Percentiles rank a stretch among this genome's conserved stretches.
Evolutionary conservation across 78 protist genomes (phyloP).

Genomic region (Guillardia theta): DNA sequence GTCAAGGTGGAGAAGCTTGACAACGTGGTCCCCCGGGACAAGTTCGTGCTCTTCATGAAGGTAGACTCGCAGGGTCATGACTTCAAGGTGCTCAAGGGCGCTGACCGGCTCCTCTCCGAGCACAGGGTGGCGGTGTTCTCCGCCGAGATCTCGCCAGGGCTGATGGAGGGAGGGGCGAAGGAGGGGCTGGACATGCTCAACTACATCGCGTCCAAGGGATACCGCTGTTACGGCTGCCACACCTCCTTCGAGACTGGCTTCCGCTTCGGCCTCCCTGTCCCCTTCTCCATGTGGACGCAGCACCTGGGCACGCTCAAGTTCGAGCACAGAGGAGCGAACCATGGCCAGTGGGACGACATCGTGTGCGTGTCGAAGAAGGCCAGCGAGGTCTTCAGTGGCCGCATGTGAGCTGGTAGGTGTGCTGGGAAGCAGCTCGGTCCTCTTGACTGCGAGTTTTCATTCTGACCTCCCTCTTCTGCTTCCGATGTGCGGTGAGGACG

Average conservation of each 20-base stretch:
- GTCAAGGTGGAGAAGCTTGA: background rate
- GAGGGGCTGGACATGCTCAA: background rate
- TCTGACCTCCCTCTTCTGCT: too few species aligned
- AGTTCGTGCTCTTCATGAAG: background rate
- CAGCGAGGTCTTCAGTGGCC: background rate
- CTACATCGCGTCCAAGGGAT: background rate
- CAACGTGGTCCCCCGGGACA: background rate
- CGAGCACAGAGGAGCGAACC: background rate
- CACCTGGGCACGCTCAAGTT: slow-evolving; percentile 5
- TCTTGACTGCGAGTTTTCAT: too few species aligned
- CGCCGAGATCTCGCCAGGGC: background rate
- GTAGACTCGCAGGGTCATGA: background rate
- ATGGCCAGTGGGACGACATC: slow-evolving; percentile 23
- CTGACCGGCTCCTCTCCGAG: background rate
- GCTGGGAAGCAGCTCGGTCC: too few species aligned
- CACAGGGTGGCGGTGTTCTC: background rate
- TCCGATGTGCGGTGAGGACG: too few species aligned
- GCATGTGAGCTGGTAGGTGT: too few species aligned
- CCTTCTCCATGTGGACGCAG: background rate
- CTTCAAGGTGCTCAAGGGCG: background rate
- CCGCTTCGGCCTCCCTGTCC: background rate
- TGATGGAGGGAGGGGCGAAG: background rate
- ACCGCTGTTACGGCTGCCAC: background rate
- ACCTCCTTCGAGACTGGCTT: background rate
- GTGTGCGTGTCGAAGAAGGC: background rate